Percentiles rank a stretch among this genome's conserved stretches.
Evolutionary conservation across 106 monocot genomes (phyloP).

Genomic region (Chionographis japonica): DNA sequence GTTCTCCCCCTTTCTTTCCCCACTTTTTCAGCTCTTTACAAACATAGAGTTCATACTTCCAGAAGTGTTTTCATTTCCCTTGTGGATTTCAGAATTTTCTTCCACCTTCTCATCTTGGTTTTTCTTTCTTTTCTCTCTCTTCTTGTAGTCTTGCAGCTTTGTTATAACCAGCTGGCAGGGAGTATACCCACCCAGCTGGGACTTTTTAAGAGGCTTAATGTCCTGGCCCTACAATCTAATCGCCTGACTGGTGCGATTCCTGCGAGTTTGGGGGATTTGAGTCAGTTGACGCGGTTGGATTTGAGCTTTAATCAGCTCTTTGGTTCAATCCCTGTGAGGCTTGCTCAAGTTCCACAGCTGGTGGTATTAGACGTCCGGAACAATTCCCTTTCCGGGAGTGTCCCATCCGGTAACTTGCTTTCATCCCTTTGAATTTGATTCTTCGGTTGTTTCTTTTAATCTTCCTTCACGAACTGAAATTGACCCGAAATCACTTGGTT

Average conservation of each 20-base stretch:
- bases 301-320: conserved; percentile 77
- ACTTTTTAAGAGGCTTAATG: conserved; percentile 54
- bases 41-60: no score
- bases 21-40: no score
- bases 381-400: conserved; percentile 78
- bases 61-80: no score
- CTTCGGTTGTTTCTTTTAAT: not conserved
- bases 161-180: conserved; percentile 79
- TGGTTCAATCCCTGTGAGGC: conserved; percentile 66
- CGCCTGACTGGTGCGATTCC: conserved; percentile 71
- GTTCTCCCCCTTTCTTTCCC: no score
- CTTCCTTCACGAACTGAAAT: not conserved
- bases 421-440: not conserved
- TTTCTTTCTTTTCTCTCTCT: not conserved
- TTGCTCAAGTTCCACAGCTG: conserved; percentile 45
- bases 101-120: not conserved
- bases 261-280: conserved; percentile 67
- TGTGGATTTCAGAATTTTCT: conserved; percentile 7
- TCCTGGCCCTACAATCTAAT: conserved; percentile 75
- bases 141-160: conserved; percentile 73
- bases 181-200: conserved; percentile 71
- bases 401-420: conserved; percentile 57
- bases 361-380: conserved; percentile 58
- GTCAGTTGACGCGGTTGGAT: conserved; percentile 48
- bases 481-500: conserved; percentile 1